Percentiles rank a stretch among this genome's conserved stretches.
phyloP scores from a whole-genome alignment of 208 protist genomes.

The Herpetomonas samuelpessoai region DNA sequence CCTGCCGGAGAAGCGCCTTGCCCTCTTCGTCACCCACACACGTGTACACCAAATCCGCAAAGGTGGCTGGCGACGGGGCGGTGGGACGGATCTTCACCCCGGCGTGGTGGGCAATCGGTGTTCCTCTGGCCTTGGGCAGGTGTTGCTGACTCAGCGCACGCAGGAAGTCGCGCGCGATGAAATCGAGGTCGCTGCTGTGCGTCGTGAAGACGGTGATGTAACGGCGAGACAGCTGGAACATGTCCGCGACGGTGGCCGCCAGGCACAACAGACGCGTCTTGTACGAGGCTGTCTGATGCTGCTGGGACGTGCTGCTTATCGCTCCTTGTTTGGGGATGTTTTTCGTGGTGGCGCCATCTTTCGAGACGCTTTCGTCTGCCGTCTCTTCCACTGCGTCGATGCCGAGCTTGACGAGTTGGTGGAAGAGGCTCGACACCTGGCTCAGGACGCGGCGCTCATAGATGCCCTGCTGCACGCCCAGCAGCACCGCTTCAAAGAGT shows the following conservation, averaged over 20 bases:
- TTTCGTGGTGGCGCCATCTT: neutral
- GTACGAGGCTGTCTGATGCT: neutral
- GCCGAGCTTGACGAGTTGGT: constrained; percentile 42
- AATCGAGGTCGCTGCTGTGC: constrained; percentile 76
- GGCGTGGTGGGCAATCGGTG: constrained; percentile 40
- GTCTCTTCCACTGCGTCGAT: constrained; percentile 4
- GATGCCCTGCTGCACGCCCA: constrained; percentile 26
- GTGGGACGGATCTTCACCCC: constrained; percentile 27
- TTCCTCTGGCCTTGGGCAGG: constrained; percentile 32
- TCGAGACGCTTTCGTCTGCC: neutral
- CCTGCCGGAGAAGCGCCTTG: constrained; percentile 72
- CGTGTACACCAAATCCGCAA: constrained; percentile 75
- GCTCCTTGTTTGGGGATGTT: too few relatives aligned
- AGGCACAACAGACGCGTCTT: constrained; percentile 19
- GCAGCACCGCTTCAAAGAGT: constrained; percentile 44
- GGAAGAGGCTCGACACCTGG: constrained; percentile 50
- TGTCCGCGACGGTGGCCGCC: constrained; percentile 38
- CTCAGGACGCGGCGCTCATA: constrained; percentile 53
- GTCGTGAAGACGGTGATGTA: constrained; percentile 70
- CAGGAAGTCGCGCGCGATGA: constrained; percentile 60
- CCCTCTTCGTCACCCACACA: constrained; percentile 64
- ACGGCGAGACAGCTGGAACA: constrained; percentile 56
- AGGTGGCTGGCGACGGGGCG: constrained; percentile 37
- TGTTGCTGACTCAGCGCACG: constrained; percentile 49
- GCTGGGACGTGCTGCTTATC: too few relatives aligned